phyloP scores from a whole-genome alignment of 1,284 basidiomycete genomes.

The Tilletiopsis washingtonensis region DNA sequence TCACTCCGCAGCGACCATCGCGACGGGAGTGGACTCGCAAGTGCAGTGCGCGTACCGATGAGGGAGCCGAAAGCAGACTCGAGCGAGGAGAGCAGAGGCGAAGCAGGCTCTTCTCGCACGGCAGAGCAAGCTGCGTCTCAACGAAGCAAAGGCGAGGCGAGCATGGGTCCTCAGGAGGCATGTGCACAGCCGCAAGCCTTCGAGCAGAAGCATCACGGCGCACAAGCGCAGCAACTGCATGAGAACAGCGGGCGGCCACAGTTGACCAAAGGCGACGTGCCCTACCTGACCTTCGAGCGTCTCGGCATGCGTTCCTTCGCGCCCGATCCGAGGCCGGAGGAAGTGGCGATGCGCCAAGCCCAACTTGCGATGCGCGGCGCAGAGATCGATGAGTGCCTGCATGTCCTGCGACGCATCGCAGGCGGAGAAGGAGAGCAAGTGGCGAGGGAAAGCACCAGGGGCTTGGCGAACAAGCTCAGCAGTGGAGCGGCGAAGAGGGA shows the following conservation, averaged over 20 bases:
- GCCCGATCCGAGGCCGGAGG: slow-evolving; percentile 36
- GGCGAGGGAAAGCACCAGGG: slow-evolving; percentile 23
- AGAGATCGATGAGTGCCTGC: slow-evolving; percentile 49
- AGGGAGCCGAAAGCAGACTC: slow-evolving; percentile 48
- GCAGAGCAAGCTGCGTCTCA: too few species aligned
- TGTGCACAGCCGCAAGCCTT: too few species aligned
- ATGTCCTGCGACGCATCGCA: slow-evolving; percentile 44
- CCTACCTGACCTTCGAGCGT: slow-evolving; percentile 46
- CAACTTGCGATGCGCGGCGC: slow-evolving; percentile 52
- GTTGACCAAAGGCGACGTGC: slow-evolving; percentile 29
- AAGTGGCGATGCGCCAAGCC: slow-evolving; percentile 49
- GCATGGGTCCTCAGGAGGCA: too few species aligned
- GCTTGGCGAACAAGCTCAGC: slow-evolving; percentile 22
- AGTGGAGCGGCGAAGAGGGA: background rate
- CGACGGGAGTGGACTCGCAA: slow-evolving; percentile 52
- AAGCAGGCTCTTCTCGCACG: too few species aligned
- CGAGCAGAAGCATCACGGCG: too few species aligned
- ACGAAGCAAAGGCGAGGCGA: too few species aligned
- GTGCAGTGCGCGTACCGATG: slow-evolving; percentile 44
- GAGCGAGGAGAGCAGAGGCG: background rate
- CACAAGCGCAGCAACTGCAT: background rate
- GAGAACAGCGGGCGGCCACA: background rate
- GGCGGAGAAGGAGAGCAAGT: slow-evolving; percentile 34
- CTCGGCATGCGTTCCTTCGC: slow-evolving; percentile 44
- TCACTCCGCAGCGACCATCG: too few species aligned